Base-by-base conservation (phyloP, 768 basidiomycete genomes). In the Postia placenta region DNA sequence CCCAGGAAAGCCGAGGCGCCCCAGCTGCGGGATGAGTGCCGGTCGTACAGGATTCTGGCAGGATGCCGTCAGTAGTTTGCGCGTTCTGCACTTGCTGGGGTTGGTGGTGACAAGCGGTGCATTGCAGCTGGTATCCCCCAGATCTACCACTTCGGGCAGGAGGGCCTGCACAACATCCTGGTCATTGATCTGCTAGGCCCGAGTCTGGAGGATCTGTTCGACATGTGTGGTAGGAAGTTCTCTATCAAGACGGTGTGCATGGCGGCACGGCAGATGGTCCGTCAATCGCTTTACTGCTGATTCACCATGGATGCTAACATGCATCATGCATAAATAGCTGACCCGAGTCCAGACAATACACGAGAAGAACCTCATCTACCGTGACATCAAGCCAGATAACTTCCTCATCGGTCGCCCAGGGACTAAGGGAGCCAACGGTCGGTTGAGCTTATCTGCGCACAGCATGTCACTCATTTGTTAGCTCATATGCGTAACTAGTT, bases 311-410 rank as follows among this genome's bases (percentile, higher is more conserved):
- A n/a, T 20, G 12, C n/a, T 30, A 42, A 23, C 20, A 26, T 37
- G 7, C 40, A 33, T 45, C 37, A 11, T 39, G 36, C 28, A 37
- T 43, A 27, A 20, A 15, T 60, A 98, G 95, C 75, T 99, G 51
- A 81, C 90, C 43, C 84, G 96, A 60, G 93, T 96, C 17, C 95
- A 98, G 68, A 95, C 89, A 15, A 97, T 99, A 45, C 96, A 99
- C 69, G 95, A 97, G 70, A 98, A 97, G 79, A 97, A 96, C 69
- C 81, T 99, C 61, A 98, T 99, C 60, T 98, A 99, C 67, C 88
- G 96, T 48, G 96, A 99, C 67, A 98, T 99, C 74, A 99, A 99
- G 68, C 96, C 96, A 9, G 96, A 98, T 73, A 99, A 99, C 70
- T 99, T 99, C 67, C 79, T 99, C 57, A 87, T 98, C 63, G 96